Evolutionary conservation across 306 rosid species (phyloP).

Genomic region (Rubus parviflorus): DNA sequence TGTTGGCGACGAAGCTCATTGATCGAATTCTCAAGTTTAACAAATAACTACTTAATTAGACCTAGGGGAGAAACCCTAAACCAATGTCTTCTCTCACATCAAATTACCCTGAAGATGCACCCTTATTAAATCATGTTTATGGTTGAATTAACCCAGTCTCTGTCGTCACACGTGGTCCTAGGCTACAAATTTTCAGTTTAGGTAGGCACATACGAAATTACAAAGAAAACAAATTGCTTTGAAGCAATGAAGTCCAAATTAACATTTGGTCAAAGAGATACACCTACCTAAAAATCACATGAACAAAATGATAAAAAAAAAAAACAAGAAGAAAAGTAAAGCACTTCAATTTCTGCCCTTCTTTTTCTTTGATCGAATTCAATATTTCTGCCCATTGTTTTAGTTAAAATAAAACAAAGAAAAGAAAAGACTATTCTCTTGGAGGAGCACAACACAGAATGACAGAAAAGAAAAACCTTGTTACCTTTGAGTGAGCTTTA

Average conservation of each 20-base stretch:
- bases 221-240: not conserved
- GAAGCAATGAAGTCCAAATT: not conserved
- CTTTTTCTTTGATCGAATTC: not conserved
- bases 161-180: not conserved
- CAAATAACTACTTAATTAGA: not conserved
- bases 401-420: not conserved
- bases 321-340: not conserved
- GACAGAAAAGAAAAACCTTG: too few species aligned
- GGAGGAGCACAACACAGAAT: too few species aligned
- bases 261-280: conserved; percentile 12
- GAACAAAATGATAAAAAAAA: not conserved
- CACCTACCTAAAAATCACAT: not conserved
- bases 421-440: not conserved
- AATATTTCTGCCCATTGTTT: not conserved
- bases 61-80: not conserved
- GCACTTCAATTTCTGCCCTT: not conserved
- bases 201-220: not conserved
- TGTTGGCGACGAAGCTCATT: too few species aligned
- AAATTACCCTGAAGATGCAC: too few species aligned
- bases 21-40: too few species aligned
- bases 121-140: too few species aligned
- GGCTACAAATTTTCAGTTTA: not conserved
- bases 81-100: not conserved
- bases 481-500: too few species aligned
- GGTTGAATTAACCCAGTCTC: too few species aligned